Conservation (phyloP, 148 eudicot species). For the Cornus controversa region DNA sequence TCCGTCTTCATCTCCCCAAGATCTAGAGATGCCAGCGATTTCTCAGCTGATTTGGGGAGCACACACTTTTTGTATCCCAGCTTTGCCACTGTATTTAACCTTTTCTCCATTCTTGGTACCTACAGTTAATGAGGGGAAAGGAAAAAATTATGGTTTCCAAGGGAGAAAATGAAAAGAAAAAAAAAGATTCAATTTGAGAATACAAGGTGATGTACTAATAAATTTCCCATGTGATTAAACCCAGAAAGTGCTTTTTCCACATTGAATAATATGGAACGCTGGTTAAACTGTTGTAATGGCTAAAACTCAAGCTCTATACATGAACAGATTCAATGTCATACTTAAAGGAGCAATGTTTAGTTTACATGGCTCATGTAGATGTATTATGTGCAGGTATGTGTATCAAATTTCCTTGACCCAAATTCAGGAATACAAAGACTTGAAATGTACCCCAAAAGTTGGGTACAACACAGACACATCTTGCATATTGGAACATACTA, state of each 20-base stretch:
- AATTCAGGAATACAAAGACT: too few species aligned
- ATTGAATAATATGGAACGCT: background rate
- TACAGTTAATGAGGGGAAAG: constrained; percentile 19
- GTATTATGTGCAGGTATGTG: too few species aligned
- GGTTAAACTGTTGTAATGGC: background rate
- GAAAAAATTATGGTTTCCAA: background rate
- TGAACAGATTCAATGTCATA: background rate
- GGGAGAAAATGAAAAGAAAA: background rate
- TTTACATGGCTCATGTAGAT: too few species aligned
- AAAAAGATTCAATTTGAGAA: background rate
- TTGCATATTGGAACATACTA: too few species aligned
- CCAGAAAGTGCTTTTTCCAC: background rate
- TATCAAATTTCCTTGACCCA: too few species aligned
- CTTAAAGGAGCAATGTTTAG: too few species aligned
- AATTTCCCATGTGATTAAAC: background rate
- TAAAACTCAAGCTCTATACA: background rate
- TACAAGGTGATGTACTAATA: background rate
- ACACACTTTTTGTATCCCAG: constrained; percentile 82
- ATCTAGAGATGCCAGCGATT: constrained; percentile 42
- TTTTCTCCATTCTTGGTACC: constrained; percentile 90
- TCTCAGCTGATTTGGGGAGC: constrained; percentile 55
- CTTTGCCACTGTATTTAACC: constrained; percentile 70
- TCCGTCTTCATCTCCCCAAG: constrained; percentile 42
- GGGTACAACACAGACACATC: too few species aligned
- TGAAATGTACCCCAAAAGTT: too few species aligned